phyloP scores from a whole-genome alignment of 2,329 filamentous ascomycete species.

The Colletotrichum agaves region DNA sequence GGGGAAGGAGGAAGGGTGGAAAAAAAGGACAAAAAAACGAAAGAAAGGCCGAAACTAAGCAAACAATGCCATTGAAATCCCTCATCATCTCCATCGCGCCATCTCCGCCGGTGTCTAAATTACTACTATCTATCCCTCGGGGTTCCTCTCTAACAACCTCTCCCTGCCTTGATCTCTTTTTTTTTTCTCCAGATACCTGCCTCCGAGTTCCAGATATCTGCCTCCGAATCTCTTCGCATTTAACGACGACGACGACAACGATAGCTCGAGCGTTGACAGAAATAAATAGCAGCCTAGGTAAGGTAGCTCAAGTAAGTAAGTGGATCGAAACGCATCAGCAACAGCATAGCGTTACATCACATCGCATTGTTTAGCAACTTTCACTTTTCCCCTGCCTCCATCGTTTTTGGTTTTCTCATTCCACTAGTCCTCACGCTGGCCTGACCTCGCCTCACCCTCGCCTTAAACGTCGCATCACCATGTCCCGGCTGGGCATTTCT shows the following conservation, averaged over 20 bases:
- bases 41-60: constrained; percentile 15
- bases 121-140: neutral
- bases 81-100: constrained; percentile 11
- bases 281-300: constrained; percentile 22
- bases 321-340: neutral
- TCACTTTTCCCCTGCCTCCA: too few species aligned
- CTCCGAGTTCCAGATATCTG: neutral
- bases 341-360: neutral
- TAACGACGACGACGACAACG: neutral
- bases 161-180: neutral
- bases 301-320: constrained; percentile 15
- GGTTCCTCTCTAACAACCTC: neutral
- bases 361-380: too few species aligned
- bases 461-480: constrained; percentile 3
- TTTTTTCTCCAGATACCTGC: neutral
- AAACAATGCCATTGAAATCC: constrained; percentile 25
- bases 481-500: constrained; percentile 22
- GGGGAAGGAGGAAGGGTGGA: neutral
- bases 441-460: neutral
- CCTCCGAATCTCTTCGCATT: neutral
- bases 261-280: constrained; percentile 7
- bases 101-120: constrained; percentile 3
- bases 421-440: neutral
- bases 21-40: constrained; percentile 11
- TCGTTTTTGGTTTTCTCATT: constrained; percentile 8